Evolutionary conservation across 2,329 filamentous ascomycete genomes (phyloP), one percentile per base, ranked within the genome.

Genomic region (Trichocomaceae sp.): DNA sequence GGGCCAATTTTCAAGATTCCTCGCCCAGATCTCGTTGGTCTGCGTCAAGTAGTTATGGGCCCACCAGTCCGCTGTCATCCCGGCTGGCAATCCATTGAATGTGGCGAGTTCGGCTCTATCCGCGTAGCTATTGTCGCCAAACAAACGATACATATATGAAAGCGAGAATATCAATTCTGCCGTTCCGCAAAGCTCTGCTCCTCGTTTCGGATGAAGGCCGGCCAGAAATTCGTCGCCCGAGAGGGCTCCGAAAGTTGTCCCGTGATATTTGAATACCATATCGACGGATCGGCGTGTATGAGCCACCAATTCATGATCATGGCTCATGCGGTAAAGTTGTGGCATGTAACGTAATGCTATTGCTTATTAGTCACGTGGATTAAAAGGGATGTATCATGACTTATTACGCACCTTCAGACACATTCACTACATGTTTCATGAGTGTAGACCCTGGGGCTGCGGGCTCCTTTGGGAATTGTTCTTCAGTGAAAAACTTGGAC

Each of bases 141-240:
- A 56, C 39, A 56, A 39, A 12, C 54, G 49, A 52, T 56, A 56
- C n/a, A 56, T 47, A 56, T 56, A 56, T 3, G 54, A 56, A 41
- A 56, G 54, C 20, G 54, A 56, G 39, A 56, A 56, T 7, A 56
- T 52, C n/a, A 56, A 22, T 39, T 56, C 54, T 31, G 47, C 54
- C 19, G 54, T 56, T 39, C 54, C 54, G n/a, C 54, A 56, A 3
- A 56, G 49, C 37, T 56, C 54, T 20, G 54, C 54, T 4, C 54
- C 54, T 13, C 54, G 54, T 52, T 52, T 56, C n/a, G 54, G 54
- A 35, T 56, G 54, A 22, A 56, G 42, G 9, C 54, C 54, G 15
- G 54, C 54, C 15, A 56, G 26, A 22, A 56, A 56, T 48, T 56
- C 54, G 23, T 56, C 54, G 20, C 54, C 54, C 13, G 54, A 39